phyloP scores from a whole-genome alignment of 768 basidiomycete genomes.

The Basidioascus undulatus region DNA sequence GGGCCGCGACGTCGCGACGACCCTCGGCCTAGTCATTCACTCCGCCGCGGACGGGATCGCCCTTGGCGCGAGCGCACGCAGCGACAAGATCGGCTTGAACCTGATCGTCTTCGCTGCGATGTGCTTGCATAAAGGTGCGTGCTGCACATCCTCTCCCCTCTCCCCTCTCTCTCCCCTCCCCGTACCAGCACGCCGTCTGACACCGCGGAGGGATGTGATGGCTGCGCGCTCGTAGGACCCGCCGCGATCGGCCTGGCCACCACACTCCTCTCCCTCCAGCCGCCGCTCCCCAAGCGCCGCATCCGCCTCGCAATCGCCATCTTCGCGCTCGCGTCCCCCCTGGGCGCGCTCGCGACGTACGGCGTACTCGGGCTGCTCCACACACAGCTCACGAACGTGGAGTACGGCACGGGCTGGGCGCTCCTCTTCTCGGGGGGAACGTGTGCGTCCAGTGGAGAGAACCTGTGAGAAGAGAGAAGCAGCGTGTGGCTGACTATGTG shows the following conservation, averaged over 20 bases:
- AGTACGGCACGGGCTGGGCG: constrained; percentile 47
- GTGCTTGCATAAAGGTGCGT: constrained; percentile 84
- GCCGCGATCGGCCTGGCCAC: constrained; percentile 74
- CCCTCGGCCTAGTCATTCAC: constrained; percentile 67
- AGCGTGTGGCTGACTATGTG: too few relatives aligned
- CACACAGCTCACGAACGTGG: too few relatives aligned
- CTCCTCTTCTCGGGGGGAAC: constrained; percentile 77
- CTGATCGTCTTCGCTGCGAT: constrained; percentile 84
- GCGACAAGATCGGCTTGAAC: constrained; percentile 28
- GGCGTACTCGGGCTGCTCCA: constrained; percentile 26
- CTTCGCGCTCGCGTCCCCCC: constrained; percentile 65
- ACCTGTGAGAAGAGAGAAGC: too few relatives aligned
- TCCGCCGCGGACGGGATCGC: constrained; percentile 80
- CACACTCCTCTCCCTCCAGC: constrained; percentile 53
- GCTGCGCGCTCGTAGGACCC: too few relatives aligned
- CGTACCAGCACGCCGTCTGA: too few relatives aligned
- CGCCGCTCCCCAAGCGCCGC: constrained; percentile 39
- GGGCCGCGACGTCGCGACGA: constrained; percentile 51
- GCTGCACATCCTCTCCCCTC: too few relatives aligned
- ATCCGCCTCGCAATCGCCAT: constrained; percentile 25
- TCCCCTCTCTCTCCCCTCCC: too few relatives aligned
- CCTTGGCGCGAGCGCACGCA: constrained; percentile 34
- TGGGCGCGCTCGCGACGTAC: constrained; percentile 58
- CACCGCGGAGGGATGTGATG: too few relatives aligned
- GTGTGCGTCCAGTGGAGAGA: too few relatives aligned